Conservation (phyloP, 495 filamentous ascomycete species). For the Pseudevernia furfuracea region DNA sequence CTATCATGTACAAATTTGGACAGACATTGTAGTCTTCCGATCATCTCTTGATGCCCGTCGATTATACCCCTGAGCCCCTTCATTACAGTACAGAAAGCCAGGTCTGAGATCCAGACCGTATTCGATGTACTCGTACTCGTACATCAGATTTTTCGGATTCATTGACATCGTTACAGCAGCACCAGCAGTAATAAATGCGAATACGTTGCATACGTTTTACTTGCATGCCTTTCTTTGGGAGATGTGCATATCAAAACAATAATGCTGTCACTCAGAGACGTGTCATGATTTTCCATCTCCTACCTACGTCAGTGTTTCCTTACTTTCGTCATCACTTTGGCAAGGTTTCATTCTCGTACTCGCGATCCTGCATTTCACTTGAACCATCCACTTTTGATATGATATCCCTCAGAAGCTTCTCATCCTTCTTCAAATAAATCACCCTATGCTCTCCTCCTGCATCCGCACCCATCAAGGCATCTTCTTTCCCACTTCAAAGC, state of each 20-base stretch:
- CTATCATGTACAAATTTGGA: not conserved
- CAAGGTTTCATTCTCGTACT: not conserved
- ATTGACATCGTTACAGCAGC: not conserved
- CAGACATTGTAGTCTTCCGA: not conserved
- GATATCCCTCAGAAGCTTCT: not conserved
- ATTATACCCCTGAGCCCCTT: not conserved
- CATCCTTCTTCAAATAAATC: not conserved
- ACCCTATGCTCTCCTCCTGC: not conserved
- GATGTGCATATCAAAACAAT: not conserved
- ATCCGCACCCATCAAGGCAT: conserved; percentile 2
- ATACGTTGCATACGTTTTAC: not conserved
- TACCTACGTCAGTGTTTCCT: not conserved
- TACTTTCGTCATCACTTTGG: conserved; percentile 2
- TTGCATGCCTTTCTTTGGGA: not conserved
- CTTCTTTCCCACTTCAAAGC: conserved; percentile 7
- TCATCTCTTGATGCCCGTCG: not conserved
- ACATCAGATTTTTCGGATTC: not conserved
- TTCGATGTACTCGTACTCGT: not conserved
- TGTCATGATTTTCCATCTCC: not conserved
- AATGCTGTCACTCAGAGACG: not conserved
- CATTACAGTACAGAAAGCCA: not conserved
- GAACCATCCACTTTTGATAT: not conserved
- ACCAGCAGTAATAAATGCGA: not conserved
- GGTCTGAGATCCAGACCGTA: not conserved
- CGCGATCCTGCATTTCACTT: not conserved